Conservation (phyloP, 331 rosid genomes). For the Arachis monticola region DNA sequence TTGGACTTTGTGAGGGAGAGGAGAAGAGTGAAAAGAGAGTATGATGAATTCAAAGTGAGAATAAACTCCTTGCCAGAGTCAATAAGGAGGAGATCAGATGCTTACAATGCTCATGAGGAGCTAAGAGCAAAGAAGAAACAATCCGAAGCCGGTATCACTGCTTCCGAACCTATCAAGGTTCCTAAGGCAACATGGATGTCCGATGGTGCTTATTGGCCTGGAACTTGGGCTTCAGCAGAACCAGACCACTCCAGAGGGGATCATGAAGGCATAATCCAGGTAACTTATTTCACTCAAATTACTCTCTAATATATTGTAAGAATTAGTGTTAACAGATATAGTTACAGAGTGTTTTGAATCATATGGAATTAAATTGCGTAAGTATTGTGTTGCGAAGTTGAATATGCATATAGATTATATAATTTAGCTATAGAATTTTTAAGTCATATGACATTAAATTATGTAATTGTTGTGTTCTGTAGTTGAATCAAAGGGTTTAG, state of each 20-base stretch:
- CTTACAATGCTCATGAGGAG: conserved; percentile 88
- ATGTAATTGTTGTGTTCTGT: background rate
- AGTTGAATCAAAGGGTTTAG: background rate
- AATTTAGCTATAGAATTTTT: background rate
- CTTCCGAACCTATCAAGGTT: conserved; percentile 60
- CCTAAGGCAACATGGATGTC: conserved; percentile 92
- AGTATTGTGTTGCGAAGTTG: background rate
- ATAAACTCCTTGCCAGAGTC: conserved; percentile 82
- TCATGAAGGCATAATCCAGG: conserved; percentile 91
- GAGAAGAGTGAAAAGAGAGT: conserved; percentile 82
- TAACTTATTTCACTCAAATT: conserved; percentile 24
- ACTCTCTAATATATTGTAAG: background rate
- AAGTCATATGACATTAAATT: background rate
- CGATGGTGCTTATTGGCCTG: conserved; percentile 91
- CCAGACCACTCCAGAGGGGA: conserved; percentile 84
- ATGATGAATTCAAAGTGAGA: conserved; percentile 88
- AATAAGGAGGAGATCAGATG: conserved; percentile 81
- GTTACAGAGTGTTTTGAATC: too few relatives aligned
- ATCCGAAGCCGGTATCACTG: conserved; percentile 60
- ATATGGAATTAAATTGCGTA: too few relatives aligned
- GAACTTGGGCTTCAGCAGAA: conserved; percentile 81
- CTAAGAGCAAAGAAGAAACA: conserved; percentile 77
- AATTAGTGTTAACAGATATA: too few relatives aligned
- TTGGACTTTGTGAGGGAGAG: conserved; percentile 90
- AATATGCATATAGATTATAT: background rate